Evolutionary conservation across 768 basidiomycete genomes (phyloP).

Genomic region (Royoungia palumana): DNA sequence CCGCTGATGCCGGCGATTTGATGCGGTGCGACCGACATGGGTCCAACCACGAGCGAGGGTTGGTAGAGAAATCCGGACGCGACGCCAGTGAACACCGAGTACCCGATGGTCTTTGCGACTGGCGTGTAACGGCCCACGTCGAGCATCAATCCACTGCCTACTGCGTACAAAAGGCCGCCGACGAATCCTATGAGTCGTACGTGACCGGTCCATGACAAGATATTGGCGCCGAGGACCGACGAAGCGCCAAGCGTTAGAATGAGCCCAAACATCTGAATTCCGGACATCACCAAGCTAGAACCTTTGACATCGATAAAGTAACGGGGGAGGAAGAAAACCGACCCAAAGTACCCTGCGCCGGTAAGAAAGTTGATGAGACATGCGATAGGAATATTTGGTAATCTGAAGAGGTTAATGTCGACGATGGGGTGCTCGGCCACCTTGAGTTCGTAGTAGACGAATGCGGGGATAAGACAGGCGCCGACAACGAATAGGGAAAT

Average conservation of each 20-base stretch:
- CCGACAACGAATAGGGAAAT: slow-evolving; percentile 29
- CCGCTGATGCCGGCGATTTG: slow-evolving; percentile 37
- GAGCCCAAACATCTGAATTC: slow-evolving; percentile 35
- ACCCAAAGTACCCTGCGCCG: slow-evolving; percentile 36
- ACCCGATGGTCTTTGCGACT: slow-evolving; percentile 27
- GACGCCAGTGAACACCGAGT: slow-evolving; percentile 29
- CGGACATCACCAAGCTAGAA: slow-evolving; percentile 31
- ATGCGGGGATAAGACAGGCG: slow-evolving; percentile 31
- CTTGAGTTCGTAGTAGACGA: slow-evolving; percentile 34
- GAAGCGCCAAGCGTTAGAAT: slow-evolving; percentile 34
- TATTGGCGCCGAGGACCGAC: slow-evolving; percentile 34
- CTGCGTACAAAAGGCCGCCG: slow-evolving; percentile 32
- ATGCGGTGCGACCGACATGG: slow-evolving; percentile 33
- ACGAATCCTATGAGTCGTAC: slow-evolving; percentile 30
- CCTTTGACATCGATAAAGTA: slow-evolving; percentile 38
- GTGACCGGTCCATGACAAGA: slow-evolving; percentile 31
- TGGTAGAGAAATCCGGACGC: slow-evolving; percentile 35
- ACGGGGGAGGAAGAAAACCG: slow-evolving; percentile 37
- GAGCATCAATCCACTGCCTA: slow-evolving; percentile 33
- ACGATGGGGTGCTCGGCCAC: slow-evolving; percentile 33
- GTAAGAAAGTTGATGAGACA: slow-evolving; percentile 39
- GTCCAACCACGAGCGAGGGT: slow-evolving; percentile 34
- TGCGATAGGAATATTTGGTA: slow-evolving; percentile 34
- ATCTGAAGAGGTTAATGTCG: slow-evolving; percentile 31
- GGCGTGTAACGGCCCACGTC: slow-evolving; percentile 31